Base-by-base conservation (phyloP, 2,329 filamentous ascomycete genomes). In the Orbilia ellipsospora region DNA sequence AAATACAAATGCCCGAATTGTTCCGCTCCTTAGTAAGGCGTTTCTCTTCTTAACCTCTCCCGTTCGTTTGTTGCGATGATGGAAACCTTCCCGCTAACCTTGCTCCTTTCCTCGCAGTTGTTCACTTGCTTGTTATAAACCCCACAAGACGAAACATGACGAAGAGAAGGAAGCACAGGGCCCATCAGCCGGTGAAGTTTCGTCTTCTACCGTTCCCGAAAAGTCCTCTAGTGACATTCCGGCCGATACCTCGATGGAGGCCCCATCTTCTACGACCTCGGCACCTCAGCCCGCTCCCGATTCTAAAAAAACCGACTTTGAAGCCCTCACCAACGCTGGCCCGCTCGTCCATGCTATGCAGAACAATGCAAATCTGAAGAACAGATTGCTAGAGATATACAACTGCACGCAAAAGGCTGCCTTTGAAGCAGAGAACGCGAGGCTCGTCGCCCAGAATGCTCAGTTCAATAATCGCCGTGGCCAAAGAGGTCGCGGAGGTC, bases 1-100 rank as follows among this genome's bases (percentile, higher is more conserved):
- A 77, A 77, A 54, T 77, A 77, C 61, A 77, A 77, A 56, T 77
- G 73, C 16, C 66, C 73, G 56, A 77, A 23, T 12, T 77, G 73
- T 62, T 69, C 73, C 51, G 61, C 67, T 63, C 73, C 73, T 44
- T 77, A 77, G 73, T 77, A 72, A 16, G 73, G 54, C 40, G 4
- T 56, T 42, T 60, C 31, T 48, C 12, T 12, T 4, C 18, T 23
- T 52, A n/a, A 26, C 61, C 28, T 18, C n/a, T 36, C 13, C 44
- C 44, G 40, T 5, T 44, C 12, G n/a, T 45, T 3, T 45, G n/a
- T 18, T n/a, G 13, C 44, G 44, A 36, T 13, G 23, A n/a, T n/a
- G 16, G 18, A 12, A 36, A 31, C 23, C 42, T 23, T 50, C 15
- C 6, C n/a, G 5, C 61, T 57, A 54, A 73, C 61, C 23, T 13